These are phyloP conservation scores for Fraxinus paxiana DNA, from an alignment of 305 asterid species.

Conservation along the genomic window DNA sequence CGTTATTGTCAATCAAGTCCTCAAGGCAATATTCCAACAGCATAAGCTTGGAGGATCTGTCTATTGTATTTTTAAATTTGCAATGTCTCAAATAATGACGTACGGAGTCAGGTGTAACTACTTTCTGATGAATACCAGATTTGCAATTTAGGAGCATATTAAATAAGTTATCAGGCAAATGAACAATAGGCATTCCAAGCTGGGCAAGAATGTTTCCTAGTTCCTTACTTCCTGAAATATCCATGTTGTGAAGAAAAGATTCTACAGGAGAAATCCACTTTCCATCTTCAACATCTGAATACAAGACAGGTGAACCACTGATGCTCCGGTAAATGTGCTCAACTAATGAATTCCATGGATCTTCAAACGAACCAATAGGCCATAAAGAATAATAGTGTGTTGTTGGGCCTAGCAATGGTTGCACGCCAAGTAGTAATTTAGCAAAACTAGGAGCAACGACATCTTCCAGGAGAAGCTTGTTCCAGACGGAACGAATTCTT, in stretches of 20 bases:
- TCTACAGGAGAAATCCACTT: constrained; percentile 77
- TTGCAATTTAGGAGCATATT: constrained; percentile 62
- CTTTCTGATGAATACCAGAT: constrained; percentile 47
- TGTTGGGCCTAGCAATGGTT: constrained; percentile 55
- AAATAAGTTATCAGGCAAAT: constrained; percentile 63
- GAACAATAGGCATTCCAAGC: constrained; percentile 85
- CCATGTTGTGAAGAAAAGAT: constrained; percentile 70
- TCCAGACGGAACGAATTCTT: constrained; percentile 89
- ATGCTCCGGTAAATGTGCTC: constrained; percentile 61
- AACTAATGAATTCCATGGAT: constrained; percentile 88
- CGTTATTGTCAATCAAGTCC: constrained; percentile 83
- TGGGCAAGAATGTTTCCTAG: constrained; percentile 66
- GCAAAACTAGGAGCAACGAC: constrained; percentile 79
- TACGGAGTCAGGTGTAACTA: constrained; percentile 81
- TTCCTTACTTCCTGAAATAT: constrained; percentile 56
- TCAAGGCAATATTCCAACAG: constrained; percentile 93
- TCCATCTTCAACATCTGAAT: constrained; percentile 68
- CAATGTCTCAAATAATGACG: constrained; percentile 65
- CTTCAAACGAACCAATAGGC: constrained; percentile 93
- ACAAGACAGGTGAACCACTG: constrained; percentile 61
- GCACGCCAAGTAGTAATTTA: constrained; percentile 61
- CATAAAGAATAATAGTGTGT: constrained; percentile 68
- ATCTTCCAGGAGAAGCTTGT: constrained; percentile 88
- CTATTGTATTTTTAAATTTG: constrained; percentile 37
- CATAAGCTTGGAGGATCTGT: constrained; percentile 52